Base-by-base conservation (phyloP, 495 filamentous ascomycete genomes). In the Penicillium lagena region DNA sequence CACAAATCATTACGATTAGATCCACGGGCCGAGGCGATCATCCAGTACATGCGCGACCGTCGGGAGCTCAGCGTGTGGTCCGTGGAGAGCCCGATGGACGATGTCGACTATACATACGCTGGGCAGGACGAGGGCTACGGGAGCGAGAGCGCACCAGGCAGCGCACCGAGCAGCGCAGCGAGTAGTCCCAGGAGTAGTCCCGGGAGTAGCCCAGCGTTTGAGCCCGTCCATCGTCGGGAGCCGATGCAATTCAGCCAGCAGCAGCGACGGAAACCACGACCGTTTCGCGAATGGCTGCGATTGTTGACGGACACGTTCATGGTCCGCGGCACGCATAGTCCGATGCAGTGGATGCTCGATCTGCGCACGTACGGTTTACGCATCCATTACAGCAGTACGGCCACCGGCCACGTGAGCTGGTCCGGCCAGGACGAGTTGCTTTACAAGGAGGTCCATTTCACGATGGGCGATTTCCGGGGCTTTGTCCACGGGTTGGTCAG, bases 331-430 rank as follows among this genome's bases (percentile, higher is more conserved):
- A 44, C 33, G 4, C 10, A 50, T 13, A 39, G 42, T 7, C 47
- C 43, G 1, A 45, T 57, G n/a, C 22, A 43, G 36, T 43, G 11
- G 32, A 14, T 62, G 12, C 49, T 64, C 6, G 38, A 63, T 51
- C 54, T 55, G 39, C 51, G 43, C 0, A 63, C 33, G 29, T 67
- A 64, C 44, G 29, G 58, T 12, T 43, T 62, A 12, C 62, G 62
- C 51, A 54, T 66, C 35, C 34, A 60, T 51, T 64, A 60, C 37
- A 64, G 53, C 36, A 64, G 36, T 6, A 57, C 22, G 1, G 9
- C 12, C 10, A 15, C 11, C 0, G 45, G 47, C 4, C 12, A 51
- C 41, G 29, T 58, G 0, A 13, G 1, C n/a, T 58, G 35, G 50
- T 29, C 28, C 14, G 40, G 47, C 10, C 1, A 32, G 1, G 30